Percentiles rank a stretch among this genome's conserved stretches.
Conservation (phyloP, 306 rosid species). For the Castanospermum australe region DNA sequence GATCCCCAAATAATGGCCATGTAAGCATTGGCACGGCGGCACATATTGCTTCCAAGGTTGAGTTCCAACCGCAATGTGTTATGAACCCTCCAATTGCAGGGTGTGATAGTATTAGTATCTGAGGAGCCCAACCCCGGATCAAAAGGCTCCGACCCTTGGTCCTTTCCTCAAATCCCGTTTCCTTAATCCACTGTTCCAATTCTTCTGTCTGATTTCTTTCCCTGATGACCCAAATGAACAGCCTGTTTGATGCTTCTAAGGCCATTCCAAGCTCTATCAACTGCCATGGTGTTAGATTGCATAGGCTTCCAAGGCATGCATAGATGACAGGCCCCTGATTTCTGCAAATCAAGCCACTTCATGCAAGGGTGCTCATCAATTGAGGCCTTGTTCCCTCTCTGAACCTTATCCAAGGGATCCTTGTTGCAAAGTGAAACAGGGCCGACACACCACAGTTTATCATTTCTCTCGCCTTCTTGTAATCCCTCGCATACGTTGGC, state of each 20-base stretch:
- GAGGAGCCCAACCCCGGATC: constrained; percentile 70
- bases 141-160: constrained; percentile 35
- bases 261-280: constrained; percentile 54
- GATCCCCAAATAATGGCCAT: constrained; percentile 70
- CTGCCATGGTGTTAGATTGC: constrained; percentile 38
- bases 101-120: constrained; percentile 53
- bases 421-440: constrained; percentile 48
- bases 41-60: constrained; percentile 54
- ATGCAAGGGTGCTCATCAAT: constrained; percentile 33
- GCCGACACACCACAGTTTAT: constrained; percentile 50
- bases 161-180: constrained; percentile 46
- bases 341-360: constrained; percentile 51
- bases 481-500: constrained; percentile 32
- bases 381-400: constrained; percentile 39
- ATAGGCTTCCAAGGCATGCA: constrained; percentile 55
- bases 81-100: constrained; percentile 58
- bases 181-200: constrained; percentile 44
- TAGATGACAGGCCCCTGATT: constrained; percentile 43
- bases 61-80: constrained; percentile 76
- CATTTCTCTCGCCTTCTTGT: constrained; percentile 26
- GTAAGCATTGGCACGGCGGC: constrained; percentile 60
- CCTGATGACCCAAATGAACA: constrained; percentile 57
- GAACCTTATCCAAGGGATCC: constrained; percentile 31
- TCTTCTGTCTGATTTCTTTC: constrained; percentile 37
- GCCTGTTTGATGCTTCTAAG: constrained; percentile 45